Conservation (phyloP, 805 yeast species). For the Priceomyces melissophilus region DNA sequence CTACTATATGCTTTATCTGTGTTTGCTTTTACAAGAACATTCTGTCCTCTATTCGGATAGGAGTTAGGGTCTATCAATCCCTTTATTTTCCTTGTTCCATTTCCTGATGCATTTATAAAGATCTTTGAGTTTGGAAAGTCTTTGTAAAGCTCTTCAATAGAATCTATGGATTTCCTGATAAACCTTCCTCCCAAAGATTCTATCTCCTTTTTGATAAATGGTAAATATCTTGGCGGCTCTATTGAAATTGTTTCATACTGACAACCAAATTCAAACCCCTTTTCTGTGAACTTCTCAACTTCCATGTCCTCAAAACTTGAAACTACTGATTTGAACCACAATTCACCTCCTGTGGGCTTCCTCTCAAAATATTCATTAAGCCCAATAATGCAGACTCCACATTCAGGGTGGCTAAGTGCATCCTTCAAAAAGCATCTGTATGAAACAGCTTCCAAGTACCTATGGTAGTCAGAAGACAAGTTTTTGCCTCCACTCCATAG, state of each 20-base stretch:
- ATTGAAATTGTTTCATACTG: slow-evolving; percentile 11
- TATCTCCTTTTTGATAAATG: slow-evolving; percentile 10
- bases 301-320: slow-evolving; percentile 9
- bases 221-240: slow-evolving; percentile 13
- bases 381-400: slow-evolving; percentile 8
- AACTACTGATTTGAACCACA: slow-evolving; percentile 8
- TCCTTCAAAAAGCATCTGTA: slow-evolving; percentile 12
- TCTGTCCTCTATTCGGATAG: slow-evolving; percentile 14
- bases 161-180: slow-evolving; percentile 6
- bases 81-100: slow-evolving; percentile 10
- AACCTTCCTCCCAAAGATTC: slow-evolving; percentile 11
- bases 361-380: slow-evolving; percentile 7
- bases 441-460: slow-evolving; percentile 9
- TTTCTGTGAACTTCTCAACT: slow-evolving; percentile 7
- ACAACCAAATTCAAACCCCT: slow-evolving; percentile 13
- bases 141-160: slow-evolving; percentile 3
- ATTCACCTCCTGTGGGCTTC: slow-evolving; percentile 5
- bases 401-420: slow-evolving; percentile 8
- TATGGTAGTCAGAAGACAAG: slow-evolving; percentile 5
- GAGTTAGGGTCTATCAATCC: slow-evolving; percentile 8
- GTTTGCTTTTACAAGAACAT: slow-evolving; percentile 12
- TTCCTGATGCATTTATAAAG: slow-evolving; percentile 13
- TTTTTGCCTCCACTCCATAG: slow-evolving; percentile 7
- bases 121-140: slow-evolving; percentile 1
- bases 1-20: slow-evolving; percentile 10